These are phyloP conservation scores for Sonneratia caseolaris DNA, from an alignment of 345 rosid species.

Conservation along the genomic window DNA sequence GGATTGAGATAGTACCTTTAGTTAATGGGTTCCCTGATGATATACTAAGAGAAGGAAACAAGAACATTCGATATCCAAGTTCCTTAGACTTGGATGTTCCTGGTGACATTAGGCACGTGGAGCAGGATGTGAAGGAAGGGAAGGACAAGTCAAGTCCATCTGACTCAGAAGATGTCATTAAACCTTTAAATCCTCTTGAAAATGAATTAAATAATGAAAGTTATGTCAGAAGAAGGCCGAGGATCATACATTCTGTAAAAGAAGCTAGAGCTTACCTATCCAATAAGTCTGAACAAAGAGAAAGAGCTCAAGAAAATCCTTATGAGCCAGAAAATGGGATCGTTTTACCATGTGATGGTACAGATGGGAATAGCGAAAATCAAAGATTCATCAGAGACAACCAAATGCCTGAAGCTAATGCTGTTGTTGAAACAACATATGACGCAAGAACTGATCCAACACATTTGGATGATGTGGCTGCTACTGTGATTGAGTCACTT, in stretches of 20 bases:
- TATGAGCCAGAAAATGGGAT: constrained; percentile 15
- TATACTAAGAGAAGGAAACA: not conserved
- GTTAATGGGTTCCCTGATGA: not conserved
- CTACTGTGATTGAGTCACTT: constrained; percentile 11
- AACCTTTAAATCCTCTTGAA: constrained; percentile 26
- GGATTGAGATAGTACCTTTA: constrained; percentile 5
- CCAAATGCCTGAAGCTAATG: constrained; percentile 7
- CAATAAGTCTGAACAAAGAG: constrained; percentile 19
- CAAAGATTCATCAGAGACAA: constrained; percentile 15
- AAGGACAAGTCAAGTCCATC: constrained; percentile 10
- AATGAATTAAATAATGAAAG: constrained; percentile 15
- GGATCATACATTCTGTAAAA: constrained; percentile 68
- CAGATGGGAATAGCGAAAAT: constrained; percentile 14
- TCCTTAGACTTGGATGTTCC: constrained; percentile 14
- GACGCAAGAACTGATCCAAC: constrained; percentile 18
- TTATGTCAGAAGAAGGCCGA: constrained; percentile 29
- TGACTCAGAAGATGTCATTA: constrained; percentile 13
- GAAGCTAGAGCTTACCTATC: constrained; percentile 81
- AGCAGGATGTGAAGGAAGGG: constrained; percentile 8
- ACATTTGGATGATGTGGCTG: constrained; percentile 15
- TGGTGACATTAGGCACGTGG: constrained; percentile 16
- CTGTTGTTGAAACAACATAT: constrained; percentile 15
- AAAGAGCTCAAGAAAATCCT: constrained; percentile 17
- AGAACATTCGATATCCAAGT: constrained; percentile 15
- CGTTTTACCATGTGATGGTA: constrained; percentile 15